Base-by-base conservation (phyloP, 1,139 yeast genomes). In the Blastobotrys persicus region DNA sequence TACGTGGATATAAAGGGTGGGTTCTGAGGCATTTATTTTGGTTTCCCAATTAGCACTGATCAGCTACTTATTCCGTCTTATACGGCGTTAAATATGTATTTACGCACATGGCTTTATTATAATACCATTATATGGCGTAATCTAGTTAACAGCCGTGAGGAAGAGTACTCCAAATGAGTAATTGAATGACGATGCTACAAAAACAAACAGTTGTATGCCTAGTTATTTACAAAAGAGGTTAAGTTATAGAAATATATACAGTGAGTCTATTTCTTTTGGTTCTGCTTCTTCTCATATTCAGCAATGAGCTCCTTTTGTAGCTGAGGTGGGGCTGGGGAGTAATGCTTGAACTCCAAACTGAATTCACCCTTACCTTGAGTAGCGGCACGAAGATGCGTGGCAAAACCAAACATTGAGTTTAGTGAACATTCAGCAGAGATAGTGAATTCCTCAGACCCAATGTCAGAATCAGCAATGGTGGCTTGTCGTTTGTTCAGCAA, bases 301-400 rank as follows among this genome's bases (percentile, higher is more conserved):
- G 86, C 95, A 59, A 92, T 85, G 72, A 94, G 78, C 73, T 91
- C 88, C 66, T 78, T 85, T 72, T 92, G 98, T 59, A 92, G 77
- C 60, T 89, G 96, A 39, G 94, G 89, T 46, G 95, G 79, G 48
- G 95, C 86, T 59, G 95, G 96, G 46, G 95, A 80, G 69, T 92
- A 92, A 64, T 88, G 88, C 67, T 87, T 83, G 75, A 92, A 94
- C 69, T 94, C 99, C 70, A 94, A 77, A 3, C 96, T 81, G 68
- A 94, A 94, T 72, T 94, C 98, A 62, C 98, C 98, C 70, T 94
- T 94, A 71, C 99, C 99, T 72, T 94, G 98, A 19, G 98, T 92
- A 55, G 88, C 85, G 34, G 98, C 98, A 75, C 99, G 85, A 67
- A 94, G 78, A 20, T 88, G 82, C 12, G 98, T 88, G 11, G 98